These are phyloP conservation scores for Sanghuangporus weigelae DNA, from an alignment of 1,284 basidiomycete species.

Conservation along the genomic window DNA sequence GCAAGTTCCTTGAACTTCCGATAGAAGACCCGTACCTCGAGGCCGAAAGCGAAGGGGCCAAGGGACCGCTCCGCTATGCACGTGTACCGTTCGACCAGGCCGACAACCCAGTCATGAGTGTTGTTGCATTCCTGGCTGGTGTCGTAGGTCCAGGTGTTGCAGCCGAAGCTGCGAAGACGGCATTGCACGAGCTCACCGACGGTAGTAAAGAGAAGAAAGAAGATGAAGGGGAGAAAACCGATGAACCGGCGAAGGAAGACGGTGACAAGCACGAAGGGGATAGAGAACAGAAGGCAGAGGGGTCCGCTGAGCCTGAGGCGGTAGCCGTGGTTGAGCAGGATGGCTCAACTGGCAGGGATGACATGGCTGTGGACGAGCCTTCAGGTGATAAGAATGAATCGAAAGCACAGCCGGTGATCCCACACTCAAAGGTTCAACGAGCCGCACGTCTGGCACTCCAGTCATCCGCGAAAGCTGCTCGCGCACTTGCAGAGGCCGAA, in stretches of 20 bases:
- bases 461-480: constrained; percentile 85
- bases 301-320: constrained; percentile 18
- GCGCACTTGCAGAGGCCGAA: constrained; percentile 79
- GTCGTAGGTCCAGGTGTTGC: constrained; percentile 91
- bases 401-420: constrained; percentile 40
- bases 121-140: constrained; percentile 93
- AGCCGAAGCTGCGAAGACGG: constrained; percentile 89
- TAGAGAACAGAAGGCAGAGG: constrained; percentile 21
- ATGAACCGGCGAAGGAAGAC: constrained; percentile 25
- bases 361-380: constrained; percentile 40
- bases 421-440: constrained; percentile 71
- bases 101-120: constrained; percentile 98
- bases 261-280: constrained; percentile 23
- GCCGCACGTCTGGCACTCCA: constrained; percentile 83
- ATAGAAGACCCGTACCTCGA: constrained; percentile 92
- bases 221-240: constrained; percentile 29
- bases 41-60: constrained; percentile 56
- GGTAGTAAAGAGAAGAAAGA: constrained; percentile 41
- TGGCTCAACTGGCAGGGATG: constrained; percentile 18
- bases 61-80: constrained; percentile 78
- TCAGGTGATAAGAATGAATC: constrained; percentile 21
- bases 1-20: constrained; percentile 92
- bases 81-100: constrained; percentile 88
- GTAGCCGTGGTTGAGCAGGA: constrained; percentile 22
- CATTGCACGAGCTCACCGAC: constrained; percentile 73